Percentiles rank a stretch among this genome's conserved stretches.
Conservation (phyloP, 1,284 basidiomycete genomes). For the Papiliotrema laurentii region DNA sequence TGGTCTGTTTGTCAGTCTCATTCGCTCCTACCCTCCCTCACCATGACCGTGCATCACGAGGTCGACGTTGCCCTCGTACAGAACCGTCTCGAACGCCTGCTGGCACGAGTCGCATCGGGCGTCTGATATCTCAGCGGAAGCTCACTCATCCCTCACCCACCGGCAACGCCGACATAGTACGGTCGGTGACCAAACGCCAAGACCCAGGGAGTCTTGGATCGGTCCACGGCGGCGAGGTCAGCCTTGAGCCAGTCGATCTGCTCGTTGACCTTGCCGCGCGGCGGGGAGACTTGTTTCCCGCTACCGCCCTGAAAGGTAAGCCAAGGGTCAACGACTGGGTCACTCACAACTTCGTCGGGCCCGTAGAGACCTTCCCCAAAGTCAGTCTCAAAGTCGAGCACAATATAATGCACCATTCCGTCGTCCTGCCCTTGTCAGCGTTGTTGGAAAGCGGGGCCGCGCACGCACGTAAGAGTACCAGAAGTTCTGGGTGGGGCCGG, state of each 20-base stretch:
- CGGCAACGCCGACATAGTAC: conserved; percentile 8
- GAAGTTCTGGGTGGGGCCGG: conserved; percentile 22
- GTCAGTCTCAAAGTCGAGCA: conserved; percentile 31
- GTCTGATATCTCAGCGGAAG: background rate
- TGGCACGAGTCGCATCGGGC: conserved; percentile 28
- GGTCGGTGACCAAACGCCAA: conserved; percentile 39
- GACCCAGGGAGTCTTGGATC: conserved; percentile 45
- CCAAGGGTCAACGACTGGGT: background rate
- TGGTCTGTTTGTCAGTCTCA: conserved; percentile 21
- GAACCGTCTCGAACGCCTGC: conserved; percentile 38
- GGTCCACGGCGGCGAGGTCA: conserved; percentile 40
- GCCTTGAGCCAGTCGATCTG: conserved; percentile 22
- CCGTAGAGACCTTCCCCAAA: conserved; percentile 15
- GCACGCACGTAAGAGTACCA: conserved; percentile 30
- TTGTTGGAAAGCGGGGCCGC: background rate
- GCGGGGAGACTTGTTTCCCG: conserved; percentile 20
- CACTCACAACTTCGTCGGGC: conserved; percentile 17
- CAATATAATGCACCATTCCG: conserved; percentile 26
- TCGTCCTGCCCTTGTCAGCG: conserved; percentile 2
- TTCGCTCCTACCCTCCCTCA: background rate
- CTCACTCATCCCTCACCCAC: background rate
- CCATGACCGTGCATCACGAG: conserved; percentile 37
- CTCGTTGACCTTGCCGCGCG: conserved; percentile 14
- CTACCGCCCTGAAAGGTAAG: conserved; percentile 12
- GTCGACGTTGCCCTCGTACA: conserved; percentile 43